Base-by-base conservation (phyloP, 1,284 basidiomycete species). In the Ustilago tritici region DNA sequence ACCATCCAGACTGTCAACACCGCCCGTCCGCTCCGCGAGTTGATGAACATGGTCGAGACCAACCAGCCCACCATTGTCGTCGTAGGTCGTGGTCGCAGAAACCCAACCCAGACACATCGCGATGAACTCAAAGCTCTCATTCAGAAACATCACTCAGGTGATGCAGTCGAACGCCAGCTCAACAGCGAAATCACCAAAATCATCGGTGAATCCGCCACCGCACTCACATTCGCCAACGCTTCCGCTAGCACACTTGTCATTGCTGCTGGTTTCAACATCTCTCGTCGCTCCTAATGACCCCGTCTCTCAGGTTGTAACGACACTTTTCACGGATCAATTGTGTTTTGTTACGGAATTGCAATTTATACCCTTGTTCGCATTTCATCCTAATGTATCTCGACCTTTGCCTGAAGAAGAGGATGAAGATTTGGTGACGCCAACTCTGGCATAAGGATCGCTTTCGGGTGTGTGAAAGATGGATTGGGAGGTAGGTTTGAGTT, bases 391-490 rank as follows among this genome's bases (percentile, higher is more conserved):
- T 19, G 4, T 10, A 6, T 10, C n/a, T 46, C 14, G 11, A 41
- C 19, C 34, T 31, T 17, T 56, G 55, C 36, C 23, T 56, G n/a
- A 14, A 10, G 11, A 23, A 10, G 54, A 19, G 28, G 35, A 49
- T 15, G 58, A 79, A 82, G 61, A 82, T 89, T 61, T 81, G 92
- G 93, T 52, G 12, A 69, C 61, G 15, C 68, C 73, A 4, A 76
- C 93, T 90, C 90, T 91, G 56, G 95, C 95, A 43, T 93, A 87
- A 1, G 95, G 94, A 85, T 95, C 95, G 81, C 97, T 95, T 14
- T 95, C 94, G 4, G 95, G n/a, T 31, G 31, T 98, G 88, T 94
- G 93, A 90, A 98, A 98, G 80, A 98, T 96, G 81, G 93, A 95
- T 19, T 41, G 40, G 0, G 40, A 41, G 40, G 2, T 41, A 82